These are phyloP conservation scores for Lachancea fermentati DNA, from an alignment of 805 yeast genomes.

Conservation along the genomic window DNA sequence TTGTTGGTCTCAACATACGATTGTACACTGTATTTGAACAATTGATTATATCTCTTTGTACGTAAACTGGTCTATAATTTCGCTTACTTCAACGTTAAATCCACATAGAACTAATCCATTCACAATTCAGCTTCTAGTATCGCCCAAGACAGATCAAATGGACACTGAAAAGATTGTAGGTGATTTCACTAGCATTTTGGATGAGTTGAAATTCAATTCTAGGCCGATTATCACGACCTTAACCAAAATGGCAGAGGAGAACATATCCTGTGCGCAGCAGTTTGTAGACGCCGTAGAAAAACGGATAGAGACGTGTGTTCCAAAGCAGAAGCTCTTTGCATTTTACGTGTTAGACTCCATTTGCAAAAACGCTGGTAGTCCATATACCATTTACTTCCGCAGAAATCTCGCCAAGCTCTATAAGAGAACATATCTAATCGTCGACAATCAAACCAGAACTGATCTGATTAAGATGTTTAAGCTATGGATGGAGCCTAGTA, in stretches of 20 bases:
- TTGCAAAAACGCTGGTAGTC: conserved; percentile 84
- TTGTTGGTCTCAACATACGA: no score
- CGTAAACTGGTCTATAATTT: no score
- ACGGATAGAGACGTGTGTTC: conserved; percentile 71
- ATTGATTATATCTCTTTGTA: no score
- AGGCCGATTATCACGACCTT: conserved; percentile 82
- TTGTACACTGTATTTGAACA: no score
- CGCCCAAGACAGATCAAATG: no score
- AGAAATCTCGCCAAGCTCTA: conserved; percentile 57
- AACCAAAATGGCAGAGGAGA: conserved; percentile 84
- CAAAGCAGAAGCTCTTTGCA: conserved; percentile 77
- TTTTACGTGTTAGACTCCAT: conserved; percentile 86
- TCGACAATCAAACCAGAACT: conserved; percentile 66
- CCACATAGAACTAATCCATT: no score
- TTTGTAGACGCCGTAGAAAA: conserved; percentile 70
- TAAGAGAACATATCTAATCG: conserved; percentile 71
- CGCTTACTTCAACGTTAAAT: no score
- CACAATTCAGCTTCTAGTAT: no score
- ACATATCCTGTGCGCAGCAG: conserved; percentile 66
- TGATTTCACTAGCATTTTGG: conserved; percentile 55
- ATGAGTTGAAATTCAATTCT: conserved; percentile 80
- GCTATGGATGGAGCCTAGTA: conserved; percentile 75
- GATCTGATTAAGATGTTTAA: conserved; percentile 73
- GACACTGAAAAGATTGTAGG: conserved; percentile 5
- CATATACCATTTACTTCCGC: conserved; percentile 79